A percentile compares a stretch with the other conserved stretches of the same genome.
Evolutionary conservation across 2,329 filamentous ascomycete genomes (phyloP).

Genomic region (Clonostachys rhizophaga): DNA sequence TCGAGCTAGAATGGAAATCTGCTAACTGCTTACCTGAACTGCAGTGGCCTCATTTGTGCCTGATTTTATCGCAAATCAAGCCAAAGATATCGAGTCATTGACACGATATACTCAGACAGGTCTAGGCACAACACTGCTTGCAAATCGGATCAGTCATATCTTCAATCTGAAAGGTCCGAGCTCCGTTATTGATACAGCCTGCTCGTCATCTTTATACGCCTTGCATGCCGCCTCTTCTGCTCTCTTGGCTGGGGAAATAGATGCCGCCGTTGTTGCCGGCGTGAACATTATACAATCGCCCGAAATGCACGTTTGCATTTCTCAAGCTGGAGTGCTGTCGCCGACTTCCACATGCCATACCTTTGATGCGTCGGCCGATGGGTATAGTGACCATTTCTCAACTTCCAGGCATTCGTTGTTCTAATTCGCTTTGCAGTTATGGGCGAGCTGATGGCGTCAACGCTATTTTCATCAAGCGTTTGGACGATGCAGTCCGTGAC

Average conservation of each 20-base stretch:
- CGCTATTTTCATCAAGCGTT: slow-evolving; percentile 1
- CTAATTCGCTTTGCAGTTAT: neutral
- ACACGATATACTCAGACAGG: slow-evolving; percentile 1
- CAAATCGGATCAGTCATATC: slow-evolving; percentile 6
- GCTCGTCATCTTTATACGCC: slow-evolving; percentile 35
- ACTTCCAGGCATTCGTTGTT: too few relatives aligned
- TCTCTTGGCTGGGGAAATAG: slow-evolving; percentile 20
- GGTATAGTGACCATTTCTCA: neutral
- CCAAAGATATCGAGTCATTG: neutral
- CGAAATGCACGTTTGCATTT: slow-evolving; percentile 14
- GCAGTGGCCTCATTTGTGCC: neutral
- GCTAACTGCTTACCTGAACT: too few relatives aligned
- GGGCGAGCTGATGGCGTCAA: neutral
- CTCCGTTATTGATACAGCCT: slow-evolving; percentile 37
- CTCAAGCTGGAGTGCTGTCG: slow-evolving; percentile 14
- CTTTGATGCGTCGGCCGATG: slow-evolving; percentile 42
- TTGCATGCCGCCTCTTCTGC: slow-evolving; percentile 31
- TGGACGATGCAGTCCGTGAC: slow-evolving; percentile 16
- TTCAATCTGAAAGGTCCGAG: slow-evolving; percentile 6
- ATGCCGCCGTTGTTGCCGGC: slow-evolving; percentile 22
- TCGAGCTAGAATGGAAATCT: too few relatives aligned
- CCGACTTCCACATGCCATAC: slow-evolving; percentile 29
- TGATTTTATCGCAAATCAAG: slow-evolving; percentile 1
- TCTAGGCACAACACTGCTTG: neutral
- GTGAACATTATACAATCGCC: slow-evolving; percentile 18